Base-by-base conservation (phyloP, 2,329 filamentous ascomycete genomes). In the Cercospora sp. region DNA sequence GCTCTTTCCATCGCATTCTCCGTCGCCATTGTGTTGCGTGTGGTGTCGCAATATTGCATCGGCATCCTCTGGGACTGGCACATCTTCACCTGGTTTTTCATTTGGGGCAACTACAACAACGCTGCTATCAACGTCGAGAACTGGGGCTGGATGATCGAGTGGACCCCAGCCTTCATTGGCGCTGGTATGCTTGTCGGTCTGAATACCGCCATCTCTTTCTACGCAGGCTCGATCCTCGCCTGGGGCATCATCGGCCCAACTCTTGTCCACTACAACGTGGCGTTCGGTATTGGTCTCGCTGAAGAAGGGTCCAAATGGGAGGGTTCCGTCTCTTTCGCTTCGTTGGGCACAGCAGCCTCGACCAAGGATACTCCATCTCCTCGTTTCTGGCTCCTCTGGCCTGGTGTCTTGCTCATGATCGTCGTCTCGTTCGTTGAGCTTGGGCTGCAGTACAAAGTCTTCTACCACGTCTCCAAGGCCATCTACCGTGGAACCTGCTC, bases 91-190 rank as follows among this genome's bases (percentile, higher is more conserved):
- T 84, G 82, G 82, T 82, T 88, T 75, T 87, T 82, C 74, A 84
- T 85, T 72, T 88, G 86, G 85, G 80, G 82, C 64, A 80, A 82
- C 63, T 83, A 86, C 77, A 82, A 79, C 53, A 86, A 83, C 70
- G 76, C 77, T 16, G 85, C 85, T 0, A 79, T 87, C 32, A 80
- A 81, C 57, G 82, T 85, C 18, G 86, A 89, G 77, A 87, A 84
- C 77, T 89, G 87, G 87, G 85, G 85, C 12, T 89, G 87, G 87
- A 81, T 85, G 70, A 80, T 88, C 57, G 86, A 88, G 71, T 84
- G 82, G 72, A 88, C 86, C 0, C 86, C 87, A 0, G 87, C 87
- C 40, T 88, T 89, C 77, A 86, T 88, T 69, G 87, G 87, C 5
- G 83, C 82, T 51, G 86, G 72, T 34, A 86, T 88, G 78, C 82